phyloP scores from a whole-genome alignment of 176 grass and related monocot species.

The Zea luxurians region DNA sequence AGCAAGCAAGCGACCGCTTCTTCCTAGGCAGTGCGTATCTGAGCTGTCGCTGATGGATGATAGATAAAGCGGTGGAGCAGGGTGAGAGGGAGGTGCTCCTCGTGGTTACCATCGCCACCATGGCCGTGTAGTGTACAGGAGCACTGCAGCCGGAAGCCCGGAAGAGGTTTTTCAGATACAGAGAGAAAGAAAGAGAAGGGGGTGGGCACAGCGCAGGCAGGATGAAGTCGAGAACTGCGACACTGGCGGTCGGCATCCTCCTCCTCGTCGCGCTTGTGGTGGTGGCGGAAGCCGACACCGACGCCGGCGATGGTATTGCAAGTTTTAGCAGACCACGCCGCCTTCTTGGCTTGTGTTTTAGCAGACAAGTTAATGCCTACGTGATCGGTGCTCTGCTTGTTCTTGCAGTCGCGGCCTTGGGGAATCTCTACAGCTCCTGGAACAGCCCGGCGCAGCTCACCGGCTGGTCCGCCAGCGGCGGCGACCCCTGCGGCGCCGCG shows the following conservation, averaged over 20 bases:
- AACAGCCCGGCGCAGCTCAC: conserved; percentile 74
- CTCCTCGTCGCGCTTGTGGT: conserved; percentile 29
- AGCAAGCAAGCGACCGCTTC: conserved; percentile 3
- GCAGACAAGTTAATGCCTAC: background rate
- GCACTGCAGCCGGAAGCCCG: background rate
- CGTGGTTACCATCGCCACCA: conserved; percentile 29
- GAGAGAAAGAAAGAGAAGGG: background rate
- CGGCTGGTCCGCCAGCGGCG: conserved; percentile 68
- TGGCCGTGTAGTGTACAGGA: background rate
- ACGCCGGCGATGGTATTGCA: conserved; percentile 43
- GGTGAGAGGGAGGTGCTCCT: background rate
- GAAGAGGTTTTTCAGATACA: background rate
- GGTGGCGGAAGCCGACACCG: conserved; percentile 41
- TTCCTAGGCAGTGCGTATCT: conserved; percentile 8
- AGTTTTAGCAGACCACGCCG: background rate
- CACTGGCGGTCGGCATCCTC: background rate
- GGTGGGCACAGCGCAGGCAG: background rate
- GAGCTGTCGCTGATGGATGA: conserved; percentile 17
- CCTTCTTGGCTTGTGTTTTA: conserved; percentile 10
- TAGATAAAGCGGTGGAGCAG: conserved; percentile 1
- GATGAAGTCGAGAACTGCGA: conserved; percentile 16
- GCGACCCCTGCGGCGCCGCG: conserved; percentile 80
- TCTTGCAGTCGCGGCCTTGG: conserved; percentile 59
- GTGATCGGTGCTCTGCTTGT: conserved; percentile 18
- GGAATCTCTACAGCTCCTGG: conserved; percentile 66